A percentile compares a stretch with the other conserved stretches of the same genome.
These are phyloP conservation scores for Emericellopsis terricola DNA, from an alignment of 495 filamentous ascomycete genomes.

Conservation along the genomic window DNA sequence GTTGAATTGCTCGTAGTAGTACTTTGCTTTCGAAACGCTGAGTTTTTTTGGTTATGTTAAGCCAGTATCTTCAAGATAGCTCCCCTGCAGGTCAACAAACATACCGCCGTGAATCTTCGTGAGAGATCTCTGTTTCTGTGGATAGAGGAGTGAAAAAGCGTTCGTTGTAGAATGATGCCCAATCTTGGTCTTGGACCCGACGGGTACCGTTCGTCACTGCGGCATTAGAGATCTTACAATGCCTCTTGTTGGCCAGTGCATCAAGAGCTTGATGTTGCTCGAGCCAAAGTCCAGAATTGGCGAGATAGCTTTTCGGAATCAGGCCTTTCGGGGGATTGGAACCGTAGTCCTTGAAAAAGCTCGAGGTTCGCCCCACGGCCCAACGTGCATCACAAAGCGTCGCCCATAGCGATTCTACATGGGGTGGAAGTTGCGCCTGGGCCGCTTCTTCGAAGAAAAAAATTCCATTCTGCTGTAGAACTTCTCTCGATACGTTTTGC, in stretches of 20 bases:
- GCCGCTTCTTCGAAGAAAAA: not conserved
- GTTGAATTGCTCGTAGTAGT: conserved; percentile 1
- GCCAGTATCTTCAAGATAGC: not conserved
- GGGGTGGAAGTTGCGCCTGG: not conserved
- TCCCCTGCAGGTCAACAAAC: not conserved
- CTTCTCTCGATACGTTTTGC: too few relatives aligned
- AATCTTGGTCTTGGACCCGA: not conserved
- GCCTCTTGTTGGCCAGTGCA: not conserved
- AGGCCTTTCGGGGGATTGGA: not conserved
- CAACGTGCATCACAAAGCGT: not conserved
- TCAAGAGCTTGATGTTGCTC: not conserved
- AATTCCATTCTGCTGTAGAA: not conserved
- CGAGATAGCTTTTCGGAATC: not conserved
- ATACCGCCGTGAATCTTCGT: not conserved
- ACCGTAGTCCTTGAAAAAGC: not conserved
- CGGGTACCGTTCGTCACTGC: not conserved
- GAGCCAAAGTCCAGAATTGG: not conserved
- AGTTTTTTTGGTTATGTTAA: not conserved
- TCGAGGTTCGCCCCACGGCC: not conserved
- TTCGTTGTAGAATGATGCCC: not conserved
- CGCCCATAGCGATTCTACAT: not conserved
- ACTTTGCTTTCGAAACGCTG: too few relatives aligned
- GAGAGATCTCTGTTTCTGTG: not conserved
- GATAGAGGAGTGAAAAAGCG: not conserved
- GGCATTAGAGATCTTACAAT: not conserved